Conservation (phyloP, 352 stramenopile genomes). For the Saprolegnia parasitica region DNA sequence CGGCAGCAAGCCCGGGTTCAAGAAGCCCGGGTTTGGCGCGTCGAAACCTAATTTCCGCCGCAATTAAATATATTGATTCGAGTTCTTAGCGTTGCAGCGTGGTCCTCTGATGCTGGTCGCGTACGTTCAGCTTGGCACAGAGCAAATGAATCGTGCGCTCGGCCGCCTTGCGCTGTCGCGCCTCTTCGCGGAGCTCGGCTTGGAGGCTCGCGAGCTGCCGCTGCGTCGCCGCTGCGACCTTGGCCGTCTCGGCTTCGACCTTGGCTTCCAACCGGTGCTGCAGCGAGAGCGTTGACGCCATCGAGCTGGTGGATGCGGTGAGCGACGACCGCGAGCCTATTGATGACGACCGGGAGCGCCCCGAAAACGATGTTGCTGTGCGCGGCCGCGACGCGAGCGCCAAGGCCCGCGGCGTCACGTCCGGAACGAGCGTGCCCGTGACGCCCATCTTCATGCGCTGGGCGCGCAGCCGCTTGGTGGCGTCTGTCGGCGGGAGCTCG, state of each 20-base stretch:
- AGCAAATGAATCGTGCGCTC: conserved; percentile 44
- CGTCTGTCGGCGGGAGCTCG: conserved; percentile 35
- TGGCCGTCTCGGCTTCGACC: conserved; percentile 36
- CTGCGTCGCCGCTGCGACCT: conserved; percentile 35
- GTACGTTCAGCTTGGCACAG: conserved; percentile 41
- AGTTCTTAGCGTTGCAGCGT: background rate
- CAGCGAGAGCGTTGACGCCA: background rate
- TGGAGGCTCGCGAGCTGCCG: conserved; percentile 35
- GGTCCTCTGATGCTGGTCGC: background rate
- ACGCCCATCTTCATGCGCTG: conserved; percentile 47
- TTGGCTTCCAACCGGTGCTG: conserved; percentile 42
- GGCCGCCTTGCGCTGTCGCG: conserved; percentile 37
- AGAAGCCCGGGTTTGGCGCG: background rate
- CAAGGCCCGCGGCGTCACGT: conserved; percentile 41
- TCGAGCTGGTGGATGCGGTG: conserved; percentile 13
- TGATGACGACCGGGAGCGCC: conserved; percentile 25
- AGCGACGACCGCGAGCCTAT: conserved; percentile 31
- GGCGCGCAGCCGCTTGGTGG: conserved; percentile 34
- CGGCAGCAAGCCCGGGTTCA: background rate
- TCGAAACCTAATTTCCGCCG: background rate
- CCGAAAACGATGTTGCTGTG: background rate
- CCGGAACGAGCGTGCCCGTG: conserved; percentile 43
- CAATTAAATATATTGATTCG: background rate
- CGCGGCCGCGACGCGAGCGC: no score
- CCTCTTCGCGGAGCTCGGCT: conserved; percentile 34